Percentiles rank a stretch among this genome's conserved stretches.
phyloP scores from a whole-genome alignment of 176 grass and related monocot genomes.

The Eleusine coracana region DNA sequence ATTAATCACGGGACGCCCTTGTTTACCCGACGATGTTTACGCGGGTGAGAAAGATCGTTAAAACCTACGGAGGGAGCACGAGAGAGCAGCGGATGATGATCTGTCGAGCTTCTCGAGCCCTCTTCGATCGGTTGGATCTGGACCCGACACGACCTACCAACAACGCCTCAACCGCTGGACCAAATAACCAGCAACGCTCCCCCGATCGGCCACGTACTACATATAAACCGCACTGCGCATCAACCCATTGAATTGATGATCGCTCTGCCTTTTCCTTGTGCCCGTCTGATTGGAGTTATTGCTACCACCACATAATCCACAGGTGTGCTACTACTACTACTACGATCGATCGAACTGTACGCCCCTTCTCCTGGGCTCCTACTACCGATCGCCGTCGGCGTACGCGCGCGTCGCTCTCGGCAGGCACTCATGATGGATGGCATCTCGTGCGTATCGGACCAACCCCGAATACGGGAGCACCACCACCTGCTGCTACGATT shows the following conservation, averaged over 20 bases:
- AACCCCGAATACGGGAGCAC: not conserved
- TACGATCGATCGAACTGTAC: no score
- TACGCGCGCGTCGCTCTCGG: not conserved
- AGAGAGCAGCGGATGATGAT: not conserved
- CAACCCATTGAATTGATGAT: no score
- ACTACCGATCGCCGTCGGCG: not conserved
- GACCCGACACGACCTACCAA: not conserved
- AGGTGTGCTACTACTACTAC: no score
- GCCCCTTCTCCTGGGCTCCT: no score
- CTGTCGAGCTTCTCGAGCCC: constrained; percentile 9
- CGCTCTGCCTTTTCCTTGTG: no score
- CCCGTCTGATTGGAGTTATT: no score
- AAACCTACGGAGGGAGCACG: not conserved
- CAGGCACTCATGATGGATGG: not conserved
- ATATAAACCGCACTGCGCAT: no score
- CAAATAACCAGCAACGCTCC: not conserved
- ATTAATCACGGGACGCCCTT: not conserved
- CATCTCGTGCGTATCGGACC: not conserved
- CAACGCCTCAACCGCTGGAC: not conserved
- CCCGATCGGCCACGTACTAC: constrained; percentile 17
- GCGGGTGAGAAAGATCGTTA: not conserved
- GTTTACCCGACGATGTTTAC: not conserved
- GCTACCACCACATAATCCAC: no score
- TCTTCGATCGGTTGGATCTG: not conserved
- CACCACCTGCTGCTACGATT: not conserved